Evolutionary conservation across 345 rosid species (phyloP).

Genomic region (Salix brachista): DNA sequence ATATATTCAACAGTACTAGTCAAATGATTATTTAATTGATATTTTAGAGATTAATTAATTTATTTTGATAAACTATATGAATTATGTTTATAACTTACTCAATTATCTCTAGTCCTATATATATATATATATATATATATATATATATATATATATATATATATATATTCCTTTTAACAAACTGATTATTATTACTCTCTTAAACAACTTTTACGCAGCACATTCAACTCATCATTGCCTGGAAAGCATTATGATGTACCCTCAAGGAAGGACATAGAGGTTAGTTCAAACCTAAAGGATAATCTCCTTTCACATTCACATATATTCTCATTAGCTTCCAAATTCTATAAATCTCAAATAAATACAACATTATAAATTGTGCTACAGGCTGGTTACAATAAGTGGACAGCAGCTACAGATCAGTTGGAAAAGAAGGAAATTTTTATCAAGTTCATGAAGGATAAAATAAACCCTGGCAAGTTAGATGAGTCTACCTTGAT

Average conservation of each 20-base stretch:
- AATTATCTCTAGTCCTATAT: too few species aligned
- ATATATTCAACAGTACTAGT: too few species aligned
- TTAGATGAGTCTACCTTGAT: constrained; percentile 56
- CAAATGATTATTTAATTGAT: too few species aligned
- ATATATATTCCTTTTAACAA: too few species aligned
- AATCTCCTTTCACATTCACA: neutral
- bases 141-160: too few species aligned
- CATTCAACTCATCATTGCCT: constrained; percentile 80
- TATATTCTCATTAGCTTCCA: neutral
- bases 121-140: too few species aligned
- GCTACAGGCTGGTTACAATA: constrained; percentile 36
- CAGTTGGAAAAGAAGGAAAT: constrained; percentile 25
- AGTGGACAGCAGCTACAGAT: constrained; percentile 36
- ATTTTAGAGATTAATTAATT: too few species aligned
- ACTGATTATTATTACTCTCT: neutral
- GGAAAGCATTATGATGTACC: constrained; percentile 86
- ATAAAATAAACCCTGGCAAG: constrained; percentile 41
- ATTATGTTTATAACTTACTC: too few species aligned
- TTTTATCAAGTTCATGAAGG: constrained; percentile 44
- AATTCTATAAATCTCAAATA: too few species aligned
- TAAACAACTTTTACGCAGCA: constrained; percentile 29
- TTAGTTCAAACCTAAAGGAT: neutral
- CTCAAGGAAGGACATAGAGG: constrained; percentile 44
- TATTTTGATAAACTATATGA: too few species aligned
- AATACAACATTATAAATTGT: neutral